These are phyloP conservation scores for Beauveria sp. DNA, from an alignment of 2,329 filamentous ascomycete species.

Conservation along the genomic window DNA sequence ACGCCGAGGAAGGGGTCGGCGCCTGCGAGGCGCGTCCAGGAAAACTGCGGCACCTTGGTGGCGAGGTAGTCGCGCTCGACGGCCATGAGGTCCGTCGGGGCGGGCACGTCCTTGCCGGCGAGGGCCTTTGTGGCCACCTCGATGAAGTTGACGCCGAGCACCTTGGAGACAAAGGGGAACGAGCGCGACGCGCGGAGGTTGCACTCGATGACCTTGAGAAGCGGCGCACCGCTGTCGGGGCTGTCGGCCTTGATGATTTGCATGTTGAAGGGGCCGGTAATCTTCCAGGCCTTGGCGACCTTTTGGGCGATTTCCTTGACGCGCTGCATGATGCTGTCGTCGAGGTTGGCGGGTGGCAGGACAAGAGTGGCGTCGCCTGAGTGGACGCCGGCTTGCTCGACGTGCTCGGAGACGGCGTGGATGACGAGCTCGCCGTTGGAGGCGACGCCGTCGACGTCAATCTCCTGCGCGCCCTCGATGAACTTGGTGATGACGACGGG, in stretches of 20 bases:
- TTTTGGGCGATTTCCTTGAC: slow-evolving; percentile 94
- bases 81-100: slow-evolving; percentile 80
- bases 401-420: slow-evolving; percentile 90
- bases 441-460: slow-evolving; percentile 91
- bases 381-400: slow-evolving; percentile 96
- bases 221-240: slow-evolving; percentile 64
- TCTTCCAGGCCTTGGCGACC: slow-evolving; percentile 93
- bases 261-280: slow-evolving; percentile 99
- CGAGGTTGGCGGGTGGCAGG: slow-evolving; percentile 75
- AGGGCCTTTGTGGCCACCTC: slow-evolving; percentile 91
- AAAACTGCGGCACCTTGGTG: slow-evolving; percentile 98
- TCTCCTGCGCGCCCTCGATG: slow-evolving; percentile 93
- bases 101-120: slow-evolving; percentile 74
- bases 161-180: slow-evolving; percentile 97
- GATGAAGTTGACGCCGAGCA: slow-evolving; percentile 93
- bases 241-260: slow-evolving; percentile 93
- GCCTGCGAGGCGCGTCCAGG: slow-evolving; percentile 94
- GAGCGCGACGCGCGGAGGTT: slow-evolving; percentile 95
- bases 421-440: slow-evolving; percentile 78
- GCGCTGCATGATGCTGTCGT: slow-evolving; percentile 69
- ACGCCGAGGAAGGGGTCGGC: slow-evolving; percentile 97
- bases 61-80: slow-evolving; percentile 86
- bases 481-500: slow-evolving; percentile 98
- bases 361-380: slow-evolving; percentile 95
- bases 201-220: slow-evolving; percentile 95